These are phyloP conservation scores for Gynandropsis gynandra DNA, from an alignment of 345 rosid genomes.

Conservation along the genomic window DNA sequence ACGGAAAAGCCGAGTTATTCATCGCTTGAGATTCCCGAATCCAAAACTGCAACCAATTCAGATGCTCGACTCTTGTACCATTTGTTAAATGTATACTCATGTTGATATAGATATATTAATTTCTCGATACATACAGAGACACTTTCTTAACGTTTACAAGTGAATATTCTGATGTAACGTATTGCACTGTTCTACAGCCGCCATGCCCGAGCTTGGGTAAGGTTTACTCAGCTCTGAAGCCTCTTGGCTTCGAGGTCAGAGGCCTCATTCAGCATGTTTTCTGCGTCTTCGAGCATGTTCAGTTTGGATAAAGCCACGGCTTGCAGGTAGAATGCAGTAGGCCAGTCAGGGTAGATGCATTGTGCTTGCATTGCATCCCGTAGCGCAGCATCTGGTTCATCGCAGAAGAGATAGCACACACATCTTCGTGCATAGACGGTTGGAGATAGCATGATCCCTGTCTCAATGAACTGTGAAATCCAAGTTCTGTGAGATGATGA, in stretches of 20 bases:
- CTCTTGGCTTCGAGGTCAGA: conserved; percentile 59
- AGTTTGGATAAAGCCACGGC: conserved; percentile 80
- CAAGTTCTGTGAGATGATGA: background rate
- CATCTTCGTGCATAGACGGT: conserved; percentile 77
- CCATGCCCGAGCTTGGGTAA: too few species aligned
- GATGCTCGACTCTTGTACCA: too few species aligned
- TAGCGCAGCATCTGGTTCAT: conserved; percentile 80
- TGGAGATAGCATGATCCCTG: conserved; percentile 80
- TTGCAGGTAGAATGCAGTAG: conserved; percentile 85
- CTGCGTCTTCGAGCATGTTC: conserved; percentile 81
- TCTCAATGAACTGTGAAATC: conserved; percentile 59
- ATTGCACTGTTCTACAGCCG: too few species aligned
- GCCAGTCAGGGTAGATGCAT: conserved; percentile 79
- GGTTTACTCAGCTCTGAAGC: conserved; percentile 21
- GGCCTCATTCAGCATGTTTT: conserved; percentile 76
- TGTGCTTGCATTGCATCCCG: conserved; percentile 97
- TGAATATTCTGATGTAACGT: too few species aligned
- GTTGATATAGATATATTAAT: too few species aligned
- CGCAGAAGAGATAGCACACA: conserved; percentile 64
- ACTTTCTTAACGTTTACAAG: too few species aligned
- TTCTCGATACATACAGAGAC: too few species aligned
- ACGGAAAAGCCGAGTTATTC: conserved; percentile 86
- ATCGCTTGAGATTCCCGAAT: conserved; percentile 36
- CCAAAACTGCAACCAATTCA: background rate
- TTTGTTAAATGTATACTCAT: too few species aligned